Evolutionary conservation across 2,329 filamentous ascomycete species (phyloP).

Genomic region (Neofusicoccum umdonicola): DNA sequence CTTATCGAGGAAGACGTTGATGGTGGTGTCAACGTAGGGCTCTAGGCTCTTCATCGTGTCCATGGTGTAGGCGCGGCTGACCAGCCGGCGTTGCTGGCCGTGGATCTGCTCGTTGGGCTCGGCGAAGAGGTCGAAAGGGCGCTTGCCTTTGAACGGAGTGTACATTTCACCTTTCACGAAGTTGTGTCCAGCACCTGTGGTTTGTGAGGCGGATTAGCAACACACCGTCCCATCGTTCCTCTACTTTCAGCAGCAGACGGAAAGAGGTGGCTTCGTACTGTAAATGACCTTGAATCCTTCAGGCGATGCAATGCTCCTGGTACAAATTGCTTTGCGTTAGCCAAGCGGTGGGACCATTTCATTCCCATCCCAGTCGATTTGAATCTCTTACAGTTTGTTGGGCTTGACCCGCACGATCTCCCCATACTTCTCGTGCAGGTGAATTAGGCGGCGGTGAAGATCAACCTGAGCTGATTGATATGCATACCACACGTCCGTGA

Average conservation of each 20-base stretch:
- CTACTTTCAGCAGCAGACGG: not conserved
- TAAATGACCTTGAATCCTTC: not conserved
- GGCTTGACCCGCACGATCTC: constrained; percentile 76
- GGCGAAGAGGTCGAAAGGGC: not conserved
- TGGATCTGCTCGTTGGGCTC: not conserved
- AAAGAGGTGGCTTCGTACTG: not conserved
- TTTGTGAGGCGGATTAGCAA: no score
- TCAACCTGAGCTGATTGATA: constrained; percentile 30
- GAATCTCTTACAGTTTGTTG: constrained; percentile 60
- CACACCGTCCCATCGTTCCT: not conserved
- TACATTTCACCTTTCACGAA: not conserved
- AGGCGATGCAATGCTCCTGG: not conserved
- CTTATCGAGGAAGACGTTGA: not conserved
- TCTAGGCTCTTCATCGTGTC: constrained; percentile 5
- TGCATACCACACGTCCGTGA: constrained; percentile 29
- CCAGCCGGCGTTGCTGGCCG: not conserved
- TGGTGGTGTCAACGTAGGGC: not conserved
- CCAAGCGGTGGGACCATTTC: not conserved
- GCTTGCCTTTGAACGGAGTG: not conserved
- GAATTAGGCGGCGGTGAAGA: constrained; percentile 51
- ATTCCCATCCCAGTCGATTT: not conserved
- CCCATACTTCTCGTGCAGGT: constrained; percentile 68
- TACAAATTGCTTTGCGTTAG: not conserved
- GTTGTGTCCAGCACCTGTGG: not conserved
- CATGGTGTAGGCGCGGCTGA: not conserved